Percentiles rank a stretch among this genome's conserved stretches.
Conservation (phyloP, 2,329 filamentous ascomycete species). For the Neofusicoccum parvum region DNA sequence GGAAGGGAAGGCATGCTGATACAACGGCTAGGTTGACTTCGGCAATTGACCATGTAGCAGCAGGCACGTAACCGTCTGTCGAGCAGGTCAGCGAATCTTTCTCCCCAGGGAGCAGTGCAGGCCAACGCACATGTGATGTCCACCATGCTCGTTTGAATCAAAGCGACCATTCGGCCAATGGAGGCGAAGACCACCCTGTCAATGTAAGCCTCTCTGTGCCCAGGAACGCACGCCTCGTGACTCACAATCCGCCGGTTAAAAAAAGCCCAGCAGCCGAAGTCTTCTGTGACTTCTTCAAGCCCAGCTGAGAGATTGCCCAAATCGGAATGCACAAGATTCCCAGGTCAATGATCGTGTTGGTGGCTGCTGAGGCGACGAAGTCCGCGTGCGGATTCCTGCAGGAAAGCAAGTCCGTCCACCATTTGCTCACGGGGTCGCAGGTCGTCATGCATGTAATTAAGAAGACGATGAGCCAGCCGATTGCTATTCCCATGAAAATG, state of each 20-base stretch:
- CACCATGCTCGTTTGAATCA: not conserved
- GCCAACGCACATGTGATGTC: slow-evolving; percentile 1
- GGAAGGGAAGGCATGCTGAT: slow-evolving; percentile 14
- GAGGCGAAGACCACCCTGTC: slow-evolving; percentile 5
- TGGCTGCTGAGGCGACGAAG: slow-evolving; percentile 1
- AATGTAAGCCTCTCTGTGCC: not conserved
- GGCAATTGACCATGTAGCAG: slow-evolving; percentile 3
- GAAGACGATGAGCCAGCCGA: slow-evolving; percentile 32
- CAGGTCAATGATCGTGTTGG: slow-evolving; percentile 5
- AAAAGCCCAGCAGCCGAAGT: not conserved
- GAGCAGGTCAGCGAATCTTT: not conserved
- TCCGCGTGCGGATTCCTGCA: not conserved
- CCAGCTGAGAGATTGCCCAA: not conserved
- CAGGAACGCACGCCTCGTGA: not conserved
- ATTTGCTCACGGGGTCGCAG: slow-evolving; percentile 31
- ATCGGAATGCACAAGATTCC: not conserved
- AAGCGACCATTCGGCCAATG: not conserved
- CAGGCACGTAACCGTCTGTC: slow-evolving; percentile 5
- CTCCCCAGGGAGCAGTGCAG: no score
- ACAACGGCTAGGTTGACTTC: slow-evolving; percentile 14
- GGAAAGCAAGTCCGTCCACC: slow-evolving; percentile 9
- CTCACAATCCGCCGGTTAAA: slow-evolving; percentile 1
- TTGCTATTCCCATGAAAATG: slow-evolving; percentile 27
- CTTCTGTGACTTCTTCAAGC: slow-evolving; percentile 7
- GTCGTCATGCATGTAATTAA: slow-evolving; percentile 31